Percentiles rank a stretch among this genome's conserved stretches.
phyloP scores from a whole-genome alignment of 805 yeast species.

The Yarrowia porcina region DNA sequence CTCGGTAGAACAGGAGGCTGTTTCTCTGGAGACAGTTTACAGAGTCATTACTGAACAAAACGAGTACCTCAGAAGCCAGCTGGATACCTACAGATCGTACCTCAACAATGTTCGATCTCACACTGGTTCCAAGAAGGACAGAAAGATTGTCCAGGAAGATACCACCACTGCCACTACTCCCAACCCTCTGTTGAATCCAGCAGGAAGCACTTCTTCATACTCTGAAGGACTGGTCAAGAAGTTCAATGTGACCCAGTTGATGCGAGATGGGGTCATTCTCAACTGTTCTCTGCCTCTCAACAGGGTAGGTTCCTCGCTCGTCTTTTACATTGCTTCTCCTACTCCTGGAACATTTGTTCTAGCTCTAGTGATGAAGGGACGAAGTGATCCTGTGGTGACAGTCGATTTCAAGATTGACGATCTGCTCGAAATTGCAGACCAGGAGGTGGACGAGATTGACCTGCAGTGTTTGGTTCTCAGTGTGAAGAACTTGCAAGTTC shows the following conservation, averaged over 20 bases:
- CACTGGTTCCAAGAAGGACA: slow-evolving; percentile 34
- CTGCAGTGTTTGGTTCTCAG: slow-evolving; percentile 36
- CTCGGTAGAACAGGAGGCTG: slow-evolving; percentile 36
- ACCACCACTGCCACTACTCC: not conserved
- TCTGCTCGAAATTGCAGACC: slow-evolving; percentile 35
- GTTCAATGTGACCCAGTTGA: slow-evolving; percentile 33
- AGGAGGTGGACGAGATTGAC: slow-evolving; percentile 33
- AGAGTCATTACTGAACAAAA: slow-evolving; percentile 39
- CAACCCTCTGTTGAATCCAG: slow-evolving; percentile 13
- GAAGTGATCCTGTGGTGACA: slow-evolving; percentile 36
- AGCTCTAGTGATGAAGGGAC: slow-evolving; percentile 36
- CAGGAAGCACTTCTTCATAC: slow-evolving; percentile 9
- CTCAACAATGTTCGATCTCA: slow-evolving; percentile 39
- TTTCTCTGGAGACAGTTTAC: slow-evolving; percentile 37
- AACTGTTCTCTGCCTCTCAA: slow-evolving; percentile 34
- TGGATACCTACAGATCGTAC: slow-evolving; percentile 41
- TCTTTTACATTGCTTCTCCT: slow-evolving; percentile 35
- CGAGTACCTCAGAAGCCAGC: slow-evolving; percentile 38
- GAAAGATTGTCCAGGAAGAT: slow-evolving; percentile 29
- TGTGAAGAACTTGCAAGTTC: slow-evolving; percentile 32
- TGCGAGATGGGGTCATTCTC: slow-evolving; percentile 34
- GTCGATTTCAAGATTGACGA: slow-evolving; percentile 39
- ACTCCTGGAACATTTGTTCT: slow-evolving; percentile 38
- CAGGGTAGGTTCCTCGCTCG: not conserved
- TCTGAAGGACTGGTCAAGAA: slow-evolving; percentile 31